Conservation (phyloP, 768 basidiomycete species). For the Cytidiella melzeri region DNA sequence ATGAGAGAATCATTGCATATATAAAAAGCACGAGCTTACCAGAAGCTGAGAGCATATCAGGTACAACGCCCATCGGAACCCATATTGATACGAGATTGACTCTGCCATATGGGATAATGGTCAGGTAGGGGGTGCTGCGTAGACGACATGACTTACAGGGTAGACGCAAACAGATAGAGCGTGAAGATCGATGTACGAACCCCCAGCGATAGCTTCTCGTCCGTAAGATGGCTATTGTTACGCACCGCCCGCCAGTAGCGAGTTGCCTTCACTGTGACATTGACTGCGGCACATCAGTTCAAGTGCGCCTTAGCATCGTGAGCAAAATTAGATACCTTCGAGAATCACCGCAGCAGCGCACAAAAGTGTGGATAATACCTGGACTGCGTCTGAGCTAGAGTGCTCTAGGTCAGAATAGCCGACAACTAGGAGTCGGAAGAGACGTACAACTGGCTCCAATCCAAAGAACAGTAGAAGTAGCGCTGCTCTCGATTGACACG, state of each 20-base stretch:
- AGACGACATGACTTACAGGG: slow-evolving; percentile 15
- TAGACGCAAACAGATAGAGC: slow-evolving; percentile 16
- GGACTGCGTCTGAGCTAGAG: slow-evolving; percentile 15
- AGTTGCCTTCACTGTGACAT: slow-evolving; percentile 7
- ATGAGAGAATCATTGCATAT: neutral
- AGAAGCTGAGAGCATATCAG: slow-evolving; percentile 24
- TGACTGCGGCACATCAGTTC: slow-evolving; percentile 7
- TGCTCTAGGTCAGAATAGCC: neutral
- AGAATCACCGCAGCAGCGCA: slow-evolving; percentile 17
- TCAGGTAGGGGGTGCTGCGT: no score
- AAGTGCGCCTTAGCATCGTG: neutral
- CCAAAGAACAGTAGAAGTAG: slow-evolving; percentile 26
- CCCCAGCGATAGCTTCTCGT: slow-evolving; percentile 13
- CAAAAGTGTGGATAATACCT: slow-evolving; percentile 18
- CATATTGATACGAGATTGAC: slow-evolving; percentile 10
- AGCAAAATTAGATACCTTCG: slow-evolving; percentile 14
- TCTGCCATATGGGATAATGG: no score
- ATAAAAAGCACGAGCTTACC: slow-evolving; percentile 6
- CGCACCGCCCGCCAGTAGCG: slow-evolving; percentile 18
- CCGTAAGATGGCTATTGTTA: slow-evolving; percentile 9
- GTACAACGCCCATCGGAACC: slow-evolving; percentile 12
- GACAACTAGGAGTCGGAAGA: neutral
- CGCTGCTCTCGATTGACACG: slow-evolving; percentile 16
- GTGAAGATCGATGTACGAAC: slow-evolving; percentile 21
- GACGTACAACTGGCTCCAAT: slow-evolving; percentile 19